phyloP scores from a whole-genome alignment of 257 asterid species.

The Galeopsis tetrahit region DNA sequence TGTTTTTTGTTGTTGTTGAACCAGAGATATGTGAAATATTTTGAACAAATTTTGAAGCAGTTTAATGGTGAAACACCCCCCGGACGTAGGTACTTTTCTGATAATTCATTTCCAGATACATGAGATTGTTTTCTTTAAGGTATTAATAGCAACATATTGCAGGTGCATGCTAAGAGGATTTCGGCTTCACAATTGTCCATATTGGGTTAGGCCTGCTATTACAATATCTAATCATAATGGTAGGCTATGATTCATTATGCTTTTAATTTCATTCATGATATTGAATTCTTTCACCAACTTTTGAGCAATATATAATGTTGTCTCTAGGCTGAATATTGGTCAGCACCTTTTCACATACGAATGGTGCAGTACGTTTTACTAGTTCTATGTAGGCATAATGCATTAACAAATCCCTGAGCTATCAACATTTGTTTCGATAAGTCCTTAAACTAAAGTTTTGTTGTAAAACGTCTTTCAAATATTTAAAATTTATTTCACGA shows the following conservation, averaged over 20 bases:
- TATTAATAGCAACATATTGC: slow-evolving; percentile 40
- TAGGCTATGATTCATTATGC: slow-evolving; percentile 37
- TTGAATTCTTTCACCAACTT: slow-evolving; percentile 13
- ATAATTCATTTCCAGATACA: slow-evolving; percentile 40
- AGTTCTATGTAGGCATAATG: background rate
- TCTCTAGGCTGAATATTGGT: slow-evolving; percentile 7
- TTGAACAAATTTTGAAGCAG: slow-evolving; percentile 63
- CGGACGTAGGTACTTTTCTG: slow-evolving; percentile 95
- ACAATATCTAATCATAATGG: slow-evolving; percentile 91
- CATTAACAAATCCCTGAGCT: too few relatives aligned
- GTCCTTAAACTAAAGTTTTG: too few relatives aligned
- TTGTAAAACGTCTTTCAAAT: too few relatives aligned
- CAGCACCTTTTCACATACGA: background rate
- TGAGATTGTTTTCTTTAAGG: slow-evolving; percentile 32
- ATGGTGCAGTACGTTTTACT: slow-evolving; percentile 17
- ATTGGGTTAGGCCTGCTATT: slow-evolving; percentile 95
- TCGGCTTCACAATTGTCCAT: slow-evolving; percentile 85
- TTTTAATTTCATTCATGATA: slow-evolving; percentile 30
- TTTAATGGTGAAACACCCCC: slow-evolving; percentile 86
- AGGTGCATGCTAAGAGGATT: slow-evolving; percentile 99
- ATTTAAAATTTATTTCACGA: too few relatives aligned
- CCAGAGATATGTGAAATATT: slow-evolving; percentile 94
- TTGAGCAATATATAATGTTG: slow-evolving; percentile 10
- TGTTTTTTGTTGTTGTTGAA: slow-evolving; percentile 30
- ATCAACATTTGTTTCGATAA: too few relatives aligned